Percentiles rank a stretch among this genome's conserved stretches.
These are phyloP conservation scores for Xylaria sp. DNA, from an alignment of 2,329 filamentous ascomycete genomes.

Conservation along the genomic window DNA sequence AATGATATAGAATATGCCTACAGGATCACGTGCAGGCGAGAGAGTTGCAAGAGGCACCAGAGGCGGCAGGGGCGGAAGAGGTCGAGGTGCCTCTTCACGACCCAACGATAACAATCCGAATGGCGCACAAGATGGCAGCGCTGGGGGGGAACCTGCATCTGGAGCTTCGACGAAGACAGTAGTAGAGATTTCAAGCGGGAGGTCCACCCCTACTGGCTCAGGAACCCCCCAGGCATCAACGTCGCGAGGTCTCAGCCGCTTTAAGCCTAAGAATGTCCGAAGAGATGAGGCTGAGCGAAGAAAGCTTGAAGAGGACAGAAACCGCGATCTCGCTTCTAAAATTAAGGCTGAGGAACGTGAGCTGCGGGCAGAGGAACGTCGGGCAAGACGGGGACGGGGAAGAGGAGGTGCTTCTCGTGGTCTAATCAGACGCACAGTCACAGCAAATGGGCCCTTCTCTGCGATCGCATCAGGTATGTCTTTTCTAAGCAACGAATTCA, in stretches of 20 bases:
- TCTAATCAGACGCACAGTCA: conserved; percentile 46
- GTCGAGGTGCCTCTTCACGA: conserved; percentile 35
- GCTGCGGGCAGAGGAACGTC: conserved; percentile 47
- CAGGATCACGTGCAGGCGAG: conserved; percentile 38
- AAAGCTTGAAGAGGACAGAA: conserved; percentile 54
- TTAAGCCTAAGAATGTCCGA: conserved; percentile 60
- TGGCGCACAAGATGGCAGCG: conserved; percentile 2
- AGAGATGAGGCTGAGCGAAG: conserved; percentile 62
- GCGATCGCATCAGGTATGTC: conserved; percentile 44
- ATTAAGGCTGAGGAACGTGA: conserved; percentile 49
- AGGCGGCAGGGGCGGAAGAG: conserved; percentile 39
- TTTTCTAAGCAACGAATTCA: not conserved
- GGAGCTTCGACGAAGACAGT: conserved; percentile 20
- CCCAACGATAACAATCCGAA: not conserved
- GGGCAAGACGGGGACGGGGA: conserved; percentile 52
- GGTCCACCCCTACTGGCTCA: conserved; percentile 29
- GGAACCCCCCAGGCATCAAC: conserved; percentile 49
- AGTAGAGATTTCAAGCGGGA: conserved; percentile 24
- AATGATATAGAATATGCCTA: conserved; percentile 41
- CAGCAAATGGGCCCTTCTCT: conserved; percentile 52
- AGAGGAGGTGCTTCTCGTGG: conserved; percentile 48
- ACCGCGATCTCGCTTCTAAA: conserved; percentile 44
- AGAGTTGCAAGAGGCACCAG: conserved; percentile 37
- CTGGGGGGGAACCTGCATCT: conserved; percentile 20
- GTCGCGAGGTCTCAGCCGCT: conserved; percentile 53